Evolutionary conservation across 2,329 filamentous ascomycete species (phyloP), one percentile per base, ranked within the genome.

Genomic region (Colletotrichum simmondsii): DNA sequence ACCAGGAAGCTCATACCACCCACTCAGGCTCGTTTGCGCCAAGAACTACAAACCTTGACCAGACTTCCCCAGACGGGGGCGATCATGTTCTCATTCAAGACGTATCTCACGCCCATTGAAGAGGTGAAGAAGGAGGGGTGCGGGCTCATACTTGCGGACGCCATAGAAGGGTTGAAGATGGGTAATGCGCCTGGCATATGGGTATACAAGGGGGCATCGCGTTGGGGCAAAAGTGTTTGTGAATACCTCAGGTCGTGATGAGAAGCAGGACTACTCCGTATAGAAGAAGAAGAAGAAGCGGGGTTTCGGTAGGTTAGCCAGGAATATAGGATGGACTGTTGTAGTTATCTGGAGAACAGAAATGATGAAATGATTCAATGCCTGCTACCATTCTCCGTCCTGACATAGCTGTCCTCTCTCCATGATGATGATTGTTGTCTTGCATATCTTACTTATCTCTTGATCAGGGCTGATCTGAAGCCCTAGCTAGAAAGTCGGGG

Each of bases 51-150:
- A 76, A 87, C 87, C 0, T 75, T 90, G 35, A 87, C 83, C 1
- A 82, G 88, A 1, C 81, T 90, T 8, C 87, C 87, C 0, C 76
- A 81, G 68, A 87, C 85, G 0, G 77, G 78, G 3, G 85, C 85
- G 0, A 78, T 90, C 2, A 76, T 90, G 14, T 90, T 90, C 77
- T 87, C 87, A 11, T 88, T 90, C 81, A 89, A 90, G 79, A 89
- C 88, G 0, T 88, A 88, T 70, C 71, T 89, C 19, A 89, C 88
- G 62, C 84, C 85, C 0, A 71, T 90, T 0, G 72, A 78, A 10
- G 82, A 88, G 3, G 82, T 90, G 76, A 89, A 86, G 75, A 81
- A 78, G 0, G 88, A 90, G 61, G 87, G 86, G 0, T 77, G 84
- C 1, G 88, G 87, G 0, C 80, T 79, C 1, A 78, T 83, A 37